These are phyloP conservation scores for Hirschioporus abietinus DNA, from an alignment of 768 basidiomycete species.

Conservation along the genomic window DNA sequence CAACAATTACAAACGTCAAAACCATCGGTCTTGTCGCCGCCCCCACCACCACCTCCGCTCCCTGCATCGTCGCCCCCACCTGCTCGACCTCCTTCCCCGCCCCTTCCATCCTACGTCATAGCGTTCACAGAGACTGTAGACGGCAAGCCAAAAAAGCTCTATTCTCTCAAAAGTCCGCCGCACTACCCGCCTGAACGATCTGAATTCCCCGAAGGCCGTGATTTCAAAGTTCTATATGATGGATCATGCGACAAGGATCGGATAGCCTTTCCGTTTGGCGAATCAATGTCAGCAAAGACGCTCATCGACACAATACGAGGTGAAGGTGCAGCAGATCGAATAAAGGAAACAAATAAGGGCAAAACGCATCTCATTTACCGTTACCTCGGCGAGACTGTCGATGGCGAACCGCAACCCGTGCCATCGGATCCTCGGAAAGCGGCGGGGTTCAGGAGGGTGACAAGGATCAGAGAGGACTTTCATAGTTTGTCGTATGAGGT, in stretches of 20 bases:
- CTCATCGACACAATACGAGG: slow-evolving; percentile 38
- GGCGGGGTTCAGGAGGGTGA: slow-evolving; percentile 25
- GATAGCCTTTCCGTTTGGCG: slow-evolving; percentile 17
- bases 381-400: slow-evolving; percentile 51
- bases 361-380: slow-evolving; percentile 19
- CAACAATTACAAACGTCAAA: background rate
- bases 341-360: background rate
- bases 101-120: slow-evolving; percentile 21
- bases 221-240: slow-evolving; percentile 64
- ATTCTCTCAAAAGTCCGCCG: slow-evolving; percentile 39
- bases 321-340: slow-evolving; percentile 12
- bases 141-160: slow-evolving; percentile 25
- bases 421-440: slow-evolving; percentile 53
- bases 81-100: slow-evolving; percentile 23
- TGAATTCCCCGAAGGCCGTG: slow-evolving; percentile 41
- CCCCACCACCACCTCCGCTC: slow-evolving; percentile 25
- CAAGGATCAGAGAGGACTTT: slow-evolving; percentile 32
- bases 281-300: background rate
- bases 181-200: slow-evolving; percentile 52
- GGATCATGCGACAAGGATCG: slow-evolving; percentile 44
- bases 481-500: slow-evolving; percentile 54
- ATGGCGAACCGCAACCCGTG: slow-evolving; percentile 35
- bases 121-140: slow-evolving; percentile 10
- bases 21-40: slow-evolving; percentile 8
- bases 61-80: slow-evolving; percentile 34